Conservation (phyloP, 305 asterid genomes). For the Fraxinus albicans region DNA sequence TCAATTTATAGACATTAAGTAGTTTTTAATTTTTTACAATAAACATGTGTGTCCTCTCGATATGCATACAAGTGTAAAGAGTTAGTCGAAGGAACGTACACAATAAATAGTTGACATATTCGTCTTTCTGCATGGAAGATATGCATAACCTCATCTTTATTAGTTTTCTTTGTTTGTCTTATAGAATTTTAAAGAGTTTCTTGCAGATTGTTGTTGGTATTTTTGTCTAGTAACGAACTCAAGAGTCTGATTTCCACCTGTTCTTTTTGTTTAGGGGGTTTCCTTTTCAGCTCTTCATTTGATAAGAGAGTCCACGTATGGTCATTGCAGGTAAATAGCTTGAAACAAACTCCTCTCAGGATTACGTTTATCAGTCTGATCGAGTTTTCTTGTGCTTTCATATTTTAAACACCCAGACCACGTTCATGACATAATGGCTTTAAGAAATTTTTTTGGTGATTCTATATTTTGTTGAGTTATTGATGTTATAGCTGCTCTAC, state of each 20-base stretch:
- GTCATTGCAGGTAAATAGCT: constrained; percentile 73
- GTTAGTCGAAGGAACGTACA: neutral
- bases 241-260: constrained; percentile 9
- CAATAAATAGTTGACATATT: neutral
- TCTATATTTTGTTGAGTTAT: neutral
- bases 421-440: neutral
- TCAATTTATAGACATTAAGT: neutral
- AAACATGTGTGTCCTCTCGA: neutral
- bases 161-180: neutral
- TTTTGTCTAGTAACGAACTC: constrained; percentile 7
- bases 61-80: neutral
- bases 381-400: neutral
- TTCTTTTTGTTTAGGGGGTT: constrained; percentile 58
- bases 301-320: constrained; percentile 81
- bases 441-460: neutral
- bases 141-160: neutral
- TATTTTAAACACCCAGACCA: neutral
- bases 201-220: neutral
- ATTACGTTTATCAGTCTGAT: neutral
- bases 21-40: neutral
- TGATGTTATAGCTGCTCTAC: neutral
- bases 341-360: neutral
- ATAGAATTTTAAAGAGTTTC: neutral
- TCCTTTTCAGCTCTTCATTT: constrained; percentile 88
- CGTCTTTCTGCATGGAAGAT: neutral